Evolutionary conservation across 768 basidiomycete species (phyloP), one percentile per base, ranked within the genome.

Genomic region (Asterophora lycoperdoides): DNA sequence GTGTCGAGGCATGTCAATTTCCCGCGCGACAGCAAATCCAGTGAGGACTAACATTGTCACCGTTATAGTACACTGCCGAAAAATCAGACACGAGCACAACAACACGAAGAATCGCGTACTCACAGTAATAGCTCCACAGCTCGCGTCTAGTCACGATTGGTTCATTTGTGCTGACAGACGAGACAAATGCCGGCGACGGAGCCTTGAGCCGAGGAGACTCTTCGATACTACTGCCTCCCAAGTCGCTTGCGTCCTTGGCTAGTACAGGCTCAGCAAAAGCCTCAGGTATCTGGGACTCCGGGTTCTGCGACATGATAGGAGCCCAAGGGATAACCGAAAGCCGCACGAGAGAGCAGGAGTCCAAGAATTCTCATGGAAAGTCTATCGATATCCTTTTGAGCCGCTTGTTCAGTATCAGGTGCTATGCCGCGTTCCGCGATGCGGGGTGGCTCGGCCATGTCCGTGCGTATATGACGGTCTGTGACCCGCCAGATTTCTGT

Each of bases 111-210:
- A n/a, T 28, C 14, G 40, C 33, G 15, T 20, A 77, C 80, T 28
- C 41, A 87, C 86, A 53, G 62, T 89, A 89, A 59, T 89, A 91
- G 45, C 80, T 81, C 89, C 88, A 91, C 7, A 91, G 68, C 60
- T 91, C 89, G 59, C 64, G 77, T 41, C 82, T 73, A 14, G 83
- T 87, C 4, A 89, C 87, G 7, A 84, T 60, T 0, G 88, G 88
- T 46, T 86, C 88, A 36, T 81, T 67, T 52, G 71, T 68, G 37
- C 52, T 62, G 33, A 76, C 67, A 0, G 70, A 64, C 0, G 72
- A 72, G 1, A 78, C 63, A 41, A 74, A 71, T 4, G 46, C 41
- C 5, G 62, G 53, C 10, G 60, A 49, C 19, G 54, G 38, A 10
- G 36, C 2, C 30, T 37, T 26, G 19, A 34, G 14, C 13, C 29